phyloP scores from a whole-genome alignment of 2,329 filamentous ascomycete species.

The Hymenoscyphus salicellus region DNA sequence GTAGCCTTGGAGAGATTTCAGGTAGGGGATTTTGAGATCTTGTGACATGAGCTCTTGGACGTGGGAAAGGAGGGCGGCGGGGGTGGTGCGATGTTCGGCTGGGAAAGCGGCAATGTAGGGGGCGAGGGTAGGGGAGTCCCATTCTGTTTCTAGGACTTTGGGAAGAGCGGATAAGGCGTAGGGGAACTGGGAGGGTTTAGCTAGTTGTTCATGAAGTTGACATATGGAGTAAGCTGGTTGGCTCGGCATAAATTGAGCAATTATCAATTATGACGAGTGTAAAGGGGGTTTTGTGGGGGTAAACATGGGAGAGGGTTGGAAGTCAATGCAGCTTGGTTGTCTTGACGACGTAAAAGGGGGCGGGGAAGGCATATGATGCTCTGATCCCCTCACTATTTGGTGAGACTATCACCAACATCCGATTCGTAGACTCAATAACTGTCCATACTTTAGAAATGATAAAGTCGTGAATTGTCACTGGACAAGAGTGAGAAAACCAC shows the following conservation, averaged over 20 bases:
- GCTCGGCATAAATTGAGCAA: neutral
- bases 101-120: conserved; percentile 72
- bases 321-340: neutral
- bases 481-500: neutral
- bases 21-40: conserved; percentile 72
- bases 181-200: conserved; percentile 59
- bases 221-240: neutral
- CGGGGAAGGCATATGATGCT: neutral
- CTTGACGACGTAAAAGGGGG: neutral
- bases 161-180: conserved; percentile 69
- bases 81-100: conserved; percentile 56
- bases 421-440: neutral
- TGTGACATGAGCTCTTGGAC: conserved; percentile 66
- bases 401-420: neutral
- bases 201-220: conserved; percentile 4
- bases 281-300: neutral
- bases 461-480: neutral
- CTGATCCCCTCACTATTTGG: neutral
- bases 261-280: neutral
- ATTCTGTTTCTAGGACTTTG: conserved; percentile 60
- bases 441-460: neutral
- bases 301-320: neutral
- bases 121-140: conserved; percentile 62
- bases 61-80: conserved; percentile 60
- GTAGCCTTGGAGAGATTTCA: conserved; percentile 77